These are phyloP conservation scores for Leucogyrophana mollusca DNA, from an alignment of 768 basidiomycete genomes.

Conservation along the genomic window DNA sequence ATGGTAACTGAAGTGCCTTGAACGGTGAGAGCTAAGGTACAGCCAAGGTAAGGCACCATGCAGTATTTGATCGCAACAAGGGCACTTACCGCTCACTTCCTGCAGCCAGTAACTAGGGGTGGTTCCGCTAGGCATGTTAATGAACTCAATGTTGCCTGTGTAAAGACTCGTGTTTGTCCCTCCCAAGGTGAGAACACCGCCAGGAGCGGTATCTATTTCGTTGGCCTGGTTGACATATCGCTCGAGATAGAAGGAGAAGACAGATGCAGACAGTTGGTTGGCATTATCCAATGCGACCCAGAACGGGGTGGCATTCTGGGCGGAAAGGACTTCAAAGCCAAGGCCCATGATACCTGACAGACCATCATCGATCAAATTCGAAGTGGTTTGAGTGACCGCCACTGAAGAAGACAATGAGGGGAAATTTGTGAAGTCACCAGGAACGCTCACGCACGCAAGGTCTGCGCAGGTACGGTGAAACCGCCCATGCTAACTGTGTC, in stretches of 20 bases:
- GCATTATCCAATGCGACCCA: conserved; percentile 54
- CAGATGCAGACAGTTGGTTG: conserved; percentile 43
- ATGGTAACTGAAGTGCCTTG: conserved; percentile 49
- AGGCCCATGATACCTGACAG: conserved; percentile 78
- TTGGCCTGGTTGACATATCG: conserved; percentile 40
- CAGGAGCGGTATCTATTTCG: conserved; percentile 42
- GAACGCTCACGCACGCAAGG: conserved; percentile 43
- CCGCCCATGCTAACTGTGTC: conserved; percentile 69
- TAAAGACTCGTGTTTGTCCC: conserved; percentile 60
- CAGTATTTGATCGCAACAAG: background rate
- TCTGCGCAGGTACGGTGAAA: conserved; percentile 55
- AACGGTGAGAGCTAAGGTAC: conserved; percentile 52
- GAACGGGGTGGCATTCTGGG: conserved; percentile 57
- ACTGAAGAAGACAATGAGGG: conserved; percentile 39
- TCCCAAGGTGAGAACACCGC: conserved; percentile 74
- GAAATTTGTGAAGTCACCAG: background rate
- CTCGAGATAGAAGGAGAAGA: conserved; percentile 66
- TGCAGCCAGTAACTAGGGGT: conserved; percentile 63
- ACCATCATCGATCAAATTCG: conserved; percentile 42
- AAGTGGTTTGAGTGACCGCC: conserved; percentile 49
- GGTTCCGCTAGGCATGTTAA: conserved; percentile 39
- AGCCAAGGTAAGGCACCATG: no score
- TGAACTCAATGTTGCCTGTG: conserved; percentile 68
- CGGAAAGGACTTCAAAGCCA: conserved; percentile 62
- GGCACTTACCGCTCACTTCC: conserved; percentile 44